phyloP scores from a whole-genome alignment of 140 eudicot species.

The Stevia rebaudiana region DNA sequence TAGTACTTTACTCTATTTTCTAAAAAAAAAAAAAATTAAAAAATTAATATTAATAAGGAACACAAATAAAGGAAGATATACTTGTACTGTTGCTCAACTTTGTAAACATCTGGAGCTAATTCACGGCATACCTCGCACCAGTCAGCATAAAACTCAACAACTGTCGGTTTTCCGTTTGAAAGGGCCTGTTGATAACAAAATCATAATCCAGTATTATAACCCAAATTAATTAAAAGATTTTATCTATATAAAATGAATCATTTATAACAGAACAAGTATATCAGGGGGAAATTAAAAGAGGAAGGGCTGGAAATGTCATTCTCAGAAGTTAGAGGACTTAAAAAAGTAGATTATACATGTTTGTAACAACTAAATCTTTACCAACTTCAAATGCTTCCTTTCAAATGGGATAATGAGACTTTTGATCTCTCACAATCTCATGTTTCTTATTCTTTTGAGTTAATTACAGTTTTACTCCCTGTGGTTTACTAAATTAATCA shows the following conservation, averaged over 20 bases:
- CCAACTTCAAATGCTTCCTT: not conserved
- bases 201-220: not conserved
- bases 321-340: not conserved
- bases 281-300: not conserved
- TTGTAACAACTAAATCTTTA: not conserved
- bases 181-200: constrained; percentile 57
- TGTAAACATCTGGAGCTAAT: constrained; percentile 95
- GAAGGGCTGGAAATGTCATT: not conserved
- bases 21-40: too few species aligned
- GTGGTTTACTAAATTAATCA: too few species aligned
- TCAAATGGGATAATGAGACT: not conserved
- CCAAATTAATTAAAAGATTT: not conserved
- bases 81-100: constrained; percentile 94
- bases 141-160: constrained; percentile 99
- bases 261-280: not conserved
- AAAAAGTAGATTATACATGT: not conserved
- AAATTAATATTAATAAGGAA: constrained; percentile 2
- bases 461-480: too few species aligned
- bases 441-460: too few species aligned
- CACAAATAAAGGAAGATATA: constrained; percentile 22
- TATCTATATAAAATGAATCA: not conserved
- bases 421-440: not conserved
- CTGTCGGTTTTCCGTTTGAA: constrained; percentile 95
- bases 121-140: constrained; percentile 99
- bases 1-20: too few species aligned